Conservation (phyloP, 2,329 filamentous ascomycete species). For the Pseudocercospora pini-densiflorae region DNA sequence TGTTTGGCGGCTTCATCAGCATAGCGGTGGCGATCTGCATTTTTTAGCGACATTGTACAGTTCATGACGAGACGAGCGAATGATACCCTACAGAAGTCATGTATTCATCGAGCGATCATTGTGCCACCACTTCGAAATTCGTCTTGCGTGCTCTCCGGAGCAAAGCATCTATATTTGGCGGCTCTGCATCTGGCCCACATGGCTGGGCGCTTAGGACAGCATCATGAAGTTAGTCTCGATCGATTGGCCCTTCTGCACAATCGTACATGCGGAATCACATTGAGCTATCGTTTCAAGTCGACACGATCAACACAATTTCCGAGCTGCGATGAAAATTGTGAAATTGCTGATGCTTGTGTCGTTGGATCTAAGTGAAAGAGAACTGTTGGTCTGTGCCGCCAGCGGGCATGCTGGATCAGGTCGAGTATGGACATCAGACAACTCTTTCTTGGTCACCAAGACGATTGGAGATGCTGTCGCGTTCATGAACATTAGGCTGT, state of each 20-base stretch:
- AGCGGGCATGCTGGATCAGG: too few relatives aligned
- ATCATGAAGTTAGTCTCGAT: not conserved
- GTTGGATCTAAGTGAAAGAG: not conserved
- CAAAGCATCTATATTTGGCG: not conserved
- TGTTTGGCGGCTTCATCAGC: not conserved
- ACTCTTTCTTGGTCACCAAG: too few relatives aligned
- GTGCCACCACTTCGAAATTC: not conserved
- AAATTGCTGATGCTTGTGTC: not conserved
- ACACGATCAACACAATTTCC: not conserved
- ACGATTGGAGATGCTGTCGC: too few relatives aligned
- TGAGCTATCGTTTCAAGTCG: not conserved
- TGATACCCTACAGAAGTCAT: slow-evolving; percentile 4
- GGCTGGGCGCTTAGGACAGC: not conserved
- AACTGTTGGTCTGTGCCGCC: too few relatives aligned
- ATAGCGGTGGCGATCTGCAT: not conserved
- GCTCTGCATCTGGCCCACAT: not conserved
- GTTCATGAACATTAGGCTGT: too few relatives aligned
- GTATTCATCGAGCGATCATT: not conserved
- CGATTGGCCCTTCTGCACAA: not conserved
- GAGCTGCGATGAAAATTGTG: not conserved
- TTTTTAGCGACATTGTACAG: slow-evolving; percentile 4
- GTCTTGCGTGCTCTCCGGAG: not conserved
- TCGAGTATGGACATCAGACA: too few relatives aligned
- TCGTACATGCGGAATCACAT: not conserved
- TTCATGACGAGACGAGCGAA: slow-evolving; percentile 9